These are phyloP conservation scores for Paramyrothecium roridum DNA, from an alignment of 2,329 filamentous ascomycete species.

Conservation along the genomic window DNA sequence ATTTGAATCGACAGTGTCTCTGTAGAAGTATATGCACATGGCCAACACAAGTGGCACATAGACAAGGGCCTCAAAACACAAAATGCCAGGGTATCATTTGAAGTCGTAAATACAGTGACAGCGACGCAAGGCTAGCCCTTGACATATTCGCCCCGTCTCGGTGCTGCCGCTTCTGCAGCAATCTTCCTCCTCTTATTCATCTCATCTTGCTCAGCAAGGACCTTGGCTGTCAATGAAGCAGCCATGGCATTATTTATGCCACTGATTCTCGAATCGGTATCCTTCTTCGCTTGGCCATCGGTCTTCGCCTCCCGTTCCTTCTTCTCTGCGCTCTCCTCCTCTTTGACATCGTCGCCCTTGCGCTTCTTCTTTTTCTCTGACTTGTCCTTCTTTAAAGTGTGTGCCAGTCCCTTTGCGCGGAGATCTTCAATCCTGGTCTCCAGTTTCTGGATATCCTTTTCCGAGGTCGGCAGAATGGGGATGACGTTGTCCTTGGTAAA, in stretches of 20 bases:
- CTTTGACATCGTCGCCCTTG: slow-evolving; percentile 35
- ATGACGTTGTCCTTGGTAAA: slow-evolving; percentile 77
- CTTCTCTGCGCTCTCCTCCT: slow-evolving; percentile 47
- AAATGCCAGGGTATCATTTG: neutral
- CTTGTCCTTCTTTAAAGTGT: slow-evolving; percentile 83
- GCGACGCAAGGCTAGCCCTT: neutral
- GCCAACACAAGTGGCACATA: too few species aligned
- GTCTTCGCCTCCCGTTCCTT: slow-evolving; percentile 29
- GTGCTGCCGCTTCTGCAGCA: slow-evolving; percentile 20
- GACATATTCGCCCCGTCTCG: neutral
- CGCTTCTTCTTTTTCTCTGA: slow-evolving; percentile 68
- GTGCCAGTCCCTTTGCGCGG: slow-evolving; percentile 69
- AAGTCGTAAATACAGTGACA: neutral
- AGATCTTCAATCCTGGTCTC: slow-evolving; percentile 66
- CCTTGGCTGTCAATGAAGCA: slow-evolving; percentile 79
- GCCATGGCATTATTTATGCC: slow-evolving; percentile 88
- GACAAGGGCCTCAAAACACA: neutral
- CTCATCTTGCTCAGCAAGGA: slow-evolving; percentile 82
- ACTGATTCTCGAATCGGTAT: slow-evolving; percentile 33
- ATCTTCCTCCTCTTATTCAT: slow-evolving; percentile 75
- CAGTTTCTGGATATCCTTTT: slow-evolving; percentile 68
- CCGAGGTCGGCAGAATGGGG: slow-evolving; percentile 70
- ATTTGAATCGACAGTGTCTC: too few species aligned
- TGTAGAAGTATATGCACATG: too few species aligned
- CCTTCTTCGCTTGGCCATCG: slow-evolving; percentile 23